phyloP scores from a whole-genome alignment of 2,329 filamentous ascomycete genomes.

The Phaeomoniella chlamydospora region DNA sequence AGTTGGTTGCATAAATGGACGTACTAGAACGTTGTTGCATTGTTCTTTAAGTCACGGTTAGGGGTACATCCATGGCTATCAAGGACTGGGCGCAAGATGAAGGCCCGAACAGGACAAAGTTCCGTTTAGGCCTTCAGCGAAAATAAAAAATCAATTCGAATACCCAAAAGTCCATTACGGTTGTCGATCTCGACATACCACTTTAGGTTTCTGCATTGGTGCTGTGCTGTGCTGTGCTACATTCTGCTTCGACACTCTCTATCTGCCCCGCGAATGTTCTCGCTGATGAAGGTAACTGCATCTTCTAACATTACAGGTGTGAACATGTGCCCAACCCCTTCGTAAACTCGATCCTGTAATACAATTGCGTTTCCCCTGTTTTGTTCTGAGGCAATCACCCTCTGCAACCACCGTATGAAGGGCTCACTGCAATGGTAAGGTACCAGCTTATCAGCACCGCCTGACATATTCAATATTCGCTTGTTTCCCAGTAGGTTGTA shows the following conservation, averaged over 20 bases:
- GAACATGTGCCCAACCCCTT: conserved; percentile 44
- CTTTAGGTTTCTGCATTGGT: too few relatives aligned
- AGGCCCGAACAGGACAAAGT: neutral
- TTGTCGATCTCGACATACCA: too few relatives aligned
- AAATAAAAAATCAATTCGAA: neutral
- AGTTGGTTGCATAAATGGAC: conserved; percentile 71
- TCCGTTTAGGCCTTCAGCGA: neutral
- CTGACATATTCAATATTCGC: conserved; percentile 37
- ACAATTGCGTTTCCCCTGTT: conserved; percentile 34
- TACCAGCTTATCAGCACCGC: conserved; percentile 45
- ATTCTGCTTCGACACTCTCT: too few relatives aligned
- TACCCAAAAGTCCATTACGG: neutral
- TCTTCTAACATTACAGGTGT: conserved; percentile 40
- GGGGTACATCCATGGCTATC: neutral
- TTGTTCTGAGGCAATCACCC: conserved; percentile 16
- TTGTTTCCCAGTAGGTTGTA: conserved; percentile 31
- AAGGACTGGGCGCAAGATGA: neutral
- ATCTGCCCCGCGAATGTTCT: conserved; percentile 13
- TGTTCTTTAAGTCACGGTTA: neutral
- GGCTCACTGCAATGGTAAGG: conserved; percentile 41
- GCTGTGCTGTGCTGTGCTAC: too few relatives aligned
- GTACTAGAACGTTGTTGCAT: conserved; percentile 5
- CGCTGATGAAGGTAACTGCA: conserved; percentile 37
- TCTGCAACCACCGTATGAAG: conserved; percentile 43
- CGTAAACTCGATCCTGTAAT: conserved; percentile 41